phyloP scores from a whole-genome alignment of 2,329 filamentous ascomycete genomes.

The Fusarium heterosporum region DNA sequence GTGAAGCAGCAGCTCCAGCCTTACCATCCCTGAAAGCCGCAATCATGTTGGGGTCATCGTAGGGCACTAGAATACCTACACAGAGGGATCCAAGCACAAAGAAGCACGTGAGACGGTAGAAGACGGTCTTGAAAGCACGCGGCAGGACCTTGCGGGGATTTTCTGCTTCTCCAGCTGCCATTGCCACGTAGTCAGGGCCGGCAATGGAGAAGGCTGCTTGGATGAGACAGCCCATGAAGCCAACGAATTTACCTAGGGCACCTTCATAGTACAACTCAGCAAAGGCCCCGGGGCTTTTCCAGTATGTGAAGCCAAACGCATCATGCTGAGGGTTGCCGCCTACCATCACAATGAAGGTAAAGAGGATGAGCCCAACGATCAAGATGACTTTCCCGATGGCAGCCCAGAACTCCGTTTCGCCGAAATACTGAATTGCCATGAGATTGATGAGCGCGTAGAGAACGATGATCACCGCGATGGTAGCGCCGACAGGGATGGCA shows the following conservation, averaged over 20 bases:
- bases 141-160: constrained; percentile 78
- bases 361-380: constrained; percentile 76
- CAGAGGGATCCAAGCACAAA: constrained; percentile 80
- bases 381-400: constrained; percentile 78
- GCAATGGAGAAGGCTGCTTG: constrained; percentile 75
- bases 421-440: constrained; percentile 79
- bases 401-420: constrained; percentile 81
- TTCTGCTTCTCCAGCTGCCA: constrained; percentile 77
- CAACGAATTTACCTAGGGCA: constrained; percentile 71
- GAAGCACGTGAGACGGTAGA: constrained; percentile 80
- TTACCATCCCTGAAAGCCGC: constrained; percentile 68
- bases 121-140: constrained; percentile 80
- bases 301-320: constrained; percentile 76
- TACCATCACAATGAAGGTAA: constrained; percentile 86
- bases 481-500: constrained; percentile 67
- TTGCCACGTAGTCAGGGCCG: constrained; percentile 75
- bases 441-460: constrained; percentile 72
- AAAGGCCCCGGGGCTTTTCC: constrained; percentile 77
- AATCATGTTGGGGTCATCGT: constrained; percentile 71
- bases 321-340: constrained; percentile 82
- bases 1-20: constrained; percentile 76
- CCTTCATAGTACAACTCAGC: constrained; percentile 73
- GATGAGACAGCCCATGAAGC: constrained; percentile 81
- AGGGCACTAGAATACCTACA: constrained; percentile 78
- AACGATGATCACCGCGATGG: constrained; percentile 66